Evolutionary conservation across 1,139 yeast species (phyloP).

Genomic region (Geotrichum histeridarum): DNA sequence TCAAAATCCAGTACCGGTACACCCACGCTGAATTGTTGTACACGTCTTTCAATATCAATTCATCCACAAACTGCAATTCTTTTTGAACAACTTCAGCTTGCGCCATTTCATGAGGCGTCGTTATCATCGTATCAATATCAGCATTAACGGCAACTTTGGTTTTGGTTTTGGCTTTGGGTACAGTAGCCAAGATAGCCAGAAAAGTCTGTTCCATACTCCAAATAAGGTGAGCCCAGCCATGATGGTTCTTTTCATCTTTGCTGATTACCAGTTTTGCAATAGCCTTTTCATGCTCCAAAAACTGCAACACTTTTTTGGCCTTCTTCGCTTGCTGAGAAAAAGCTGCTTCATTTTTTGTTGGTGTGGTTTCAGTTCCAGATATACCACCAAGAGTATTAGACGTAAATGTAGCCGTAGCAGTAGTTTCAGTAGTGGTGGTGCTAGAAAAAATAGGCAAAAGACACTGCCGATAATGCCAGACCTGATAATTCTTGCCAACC

Average conservation of each 20-base stretch:
- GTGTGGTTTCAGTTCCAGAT: no score
- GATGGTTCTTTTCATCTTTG: conserved; percentile 85
- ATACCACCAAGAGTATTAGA: no score
- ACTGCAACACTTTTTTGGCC: background rate
- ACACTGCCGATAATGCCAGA: conserved; percentile 83
- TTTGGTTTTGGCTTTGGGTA: no score
- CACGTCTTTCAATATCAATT: conserved; percentile 58
- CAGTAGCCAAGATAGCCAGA: background rate
- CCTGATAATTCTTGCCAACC: conserved; percentile 87
- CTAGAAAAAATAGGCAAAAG: conserved; percentile 23
- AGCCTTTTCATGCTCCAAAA: background rate
- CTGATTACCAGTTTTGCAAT: conserved; percentile 21
- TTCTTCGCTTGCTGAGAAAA: no score
- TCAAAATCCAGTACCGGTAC: conserved; percentile 61
- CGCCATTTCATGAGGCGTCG: background rate
- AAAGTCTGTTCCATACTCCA: conserved; percentile 30
- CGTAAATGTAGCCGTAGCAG: no score
- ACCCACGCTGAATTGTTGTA: conserved; percentile 94
- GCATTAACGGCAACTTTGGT: background rate
- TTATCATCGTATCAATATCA: background rate
- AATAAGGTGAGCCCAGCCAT: conserved; percentile 87
- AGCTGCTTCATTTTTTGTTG: background rate
- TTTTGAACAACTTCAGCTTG: conserved; percentile 23
- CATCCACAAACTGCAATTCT: conserved; percentile 54
- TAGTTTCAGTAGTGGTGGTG: no score